These are phyloP conservation scores for Myxozyma neglecta DNA, from an alignment of 805 yeast genomes.

Conservation along the genomic window DNA sequence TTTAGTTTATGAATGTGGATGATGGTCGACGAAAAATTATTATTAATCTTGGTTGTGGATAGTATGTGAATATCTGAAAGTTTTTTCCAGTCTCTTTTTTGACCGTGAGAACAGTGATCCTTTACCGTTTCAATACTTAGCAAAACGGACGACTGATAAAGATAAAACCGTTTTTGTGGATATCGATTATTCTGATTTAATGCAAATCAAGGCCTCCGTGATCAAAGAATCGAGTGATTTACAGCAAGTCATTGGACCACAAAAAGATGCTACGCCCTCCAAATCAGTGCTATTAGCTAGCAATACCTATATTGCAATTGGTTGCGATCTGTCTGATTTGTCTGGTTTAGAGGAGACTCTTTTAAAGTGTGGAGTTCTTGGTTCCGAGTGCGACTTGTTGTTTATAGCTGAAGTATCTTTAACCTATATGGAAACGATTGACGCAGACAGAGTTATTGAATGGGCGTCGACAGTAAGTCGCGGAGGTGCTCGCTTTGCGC, in stretches of 20 bases:
- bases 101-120: constrained; percentile 46
- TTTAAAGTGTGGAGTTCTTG: constrained; percentile 21
- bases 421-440: constrained; percentile 70
- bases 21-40: constrained; percentile 43
- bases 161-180: constrained; percentile 58
- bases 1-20: constrained; percentile 15
- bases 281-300: constrained; percentile 40
- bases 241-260: constrained; percentile 10
- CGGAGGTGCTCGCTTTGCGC: constrained; percentile 55
- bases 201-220: constrained; percentile 55
- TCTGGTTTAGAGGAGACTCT: constrained; percentile 41
- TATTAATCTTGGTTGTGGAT: constrained; percentile 79
- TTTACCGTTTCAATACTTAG: constrained; percentile 54
- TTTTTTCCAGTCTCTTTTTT: background rate
- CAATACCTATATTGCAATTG: constrained; percentile 54
- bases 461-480: constrained; percentile 47
- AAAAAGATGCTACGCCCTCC: background rate
- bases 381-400: constrained; percentile 39
- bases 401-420: constrained; percentile 82
- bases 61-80: constrained; percentile 31
- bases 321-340: constrained; percentile 62
- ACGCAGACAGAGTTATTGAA: constrained; percentile 62
- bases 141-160: constrained; percentile 35
- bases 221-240: constrained; percentile 53
- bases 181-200: constrained; percentile 72